Conservation (phyloP, 2,329 filamentous ascomycete species). For the Leptosphaerulina australis region DNA sequence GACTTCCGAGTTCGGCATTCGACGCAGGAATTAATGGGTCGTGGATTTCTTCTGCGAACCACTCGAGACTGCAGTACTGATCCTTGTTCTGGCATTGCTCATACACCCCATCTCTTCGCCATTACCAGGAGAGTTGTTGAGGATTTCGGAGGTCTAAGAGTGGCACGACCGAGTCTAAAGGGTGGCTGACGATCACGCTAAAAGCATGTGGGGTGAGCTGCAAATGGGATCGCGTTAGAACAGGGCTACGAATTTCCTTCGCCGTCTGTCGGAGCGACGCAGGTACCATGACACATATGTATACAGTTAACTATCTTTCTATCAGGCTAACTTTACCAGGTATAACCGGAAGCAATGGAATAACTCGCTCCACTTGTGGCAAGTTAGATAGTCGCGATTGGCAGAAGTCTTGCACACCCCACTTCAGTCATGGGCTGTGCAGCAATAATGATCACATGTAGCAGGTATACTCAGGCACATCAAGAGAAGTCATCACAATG, state of each 20-base stretch:
- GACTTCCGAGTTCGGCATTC: conserved; percentile 49
- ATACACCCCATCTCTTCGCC: conserved; percentile 41
- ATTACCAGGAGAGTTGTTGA: conserved; percentile 32
- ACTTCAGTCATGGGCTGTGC: background rate
- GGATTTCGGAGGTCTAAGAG: conserved; percentile 11
- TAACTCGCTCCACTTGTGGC: conserved; percentile 5
- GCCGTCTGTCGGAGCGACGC: conserved; percentile 30
- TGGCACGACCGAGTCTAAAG: conserved; percentile 10
- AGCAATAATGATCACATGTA: background rate
- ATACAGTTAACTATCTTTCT: conserved; percentile 14
- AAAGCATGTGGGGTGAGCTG: conserved; percentile 15
- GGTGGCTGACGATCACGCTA: conserved; percentile 18
- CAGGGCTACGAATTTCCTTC: conserved; percentile 18
- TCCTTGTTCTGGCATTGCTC: conserved; percentile 47
- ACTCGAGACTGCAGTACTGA: conserved; percentile 47
- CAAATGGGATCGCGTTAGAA: conserved; percentile 11
- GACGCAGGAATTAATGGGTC: conserved; percentile 49
- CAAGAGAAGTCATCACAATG: conserved; percentile 3
- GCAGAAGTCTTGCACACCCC: conserved; percentile 4
- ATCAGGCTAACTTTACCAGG: conserved; percentile 11
- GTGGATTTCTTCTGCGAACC: conserved; percentile 48
- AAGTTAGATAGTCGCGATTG: conserved; percentile 11
- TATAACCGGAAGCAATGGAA: conserved; percentile 5
- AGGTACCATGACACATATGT: conserved; percentile 28
- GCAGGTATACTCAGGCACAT: background rate